These are phyloP conservation scores for Cladophialophora yegresii DNA, from an alignment of 2,329 filamentous ascomycete species.

Conservation along the genomic window DNA sequence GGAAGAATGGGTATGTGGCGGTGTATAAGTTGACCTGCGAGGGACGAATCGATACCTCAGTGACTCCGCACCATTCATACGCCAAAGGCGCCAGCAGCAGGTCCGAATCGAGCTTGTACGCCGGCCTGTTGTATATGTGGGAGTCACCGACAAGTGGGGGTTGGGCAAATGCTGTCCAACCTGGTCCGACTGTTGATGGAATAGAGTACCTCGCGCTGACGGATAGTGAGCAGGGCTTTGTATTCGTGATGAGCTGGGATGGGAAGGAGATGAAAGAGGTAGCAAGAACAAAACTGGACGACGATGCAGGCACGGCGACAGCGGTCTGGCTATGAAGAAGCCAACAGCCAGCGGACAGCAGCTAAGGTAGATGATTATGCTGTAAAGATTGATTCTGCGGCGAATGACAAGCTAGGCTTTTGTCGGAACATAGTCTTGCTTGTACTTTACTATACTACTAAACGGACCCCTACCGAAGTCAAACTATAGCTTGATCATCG, in stretches of 20 bases:
- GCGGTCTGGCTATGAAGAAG: constrained; percentile 35
- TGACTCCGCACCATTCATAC: background rate
- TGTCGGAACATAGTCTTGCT: constrained; percentile 4
- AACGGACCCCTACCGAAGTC: background rate
- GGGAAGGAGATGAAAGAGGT: constrained; percentile 33
- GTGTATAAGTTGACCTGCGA: constrained; percentile 30
- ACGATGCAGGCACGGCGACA: constrained; percentile 34
- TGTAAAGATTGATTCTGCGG: constrained; percentile 1
- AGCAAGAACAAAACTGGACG: constrained; percentile 30
- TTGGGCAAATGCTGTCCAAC: constrained; percentile 37
- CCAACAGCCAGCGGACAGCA: no score
- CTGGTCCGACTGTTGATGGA: constrained; percentile 35
- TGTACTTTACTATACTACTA: constrained; percentile 11
- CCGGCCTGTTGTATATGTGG: constrained; percentile 33
- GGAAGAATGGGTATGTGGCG: constrained; percentile 34
- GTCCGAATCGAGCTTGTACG: constrained; percentile 14
- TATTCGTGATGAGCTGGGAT: constrained; percentile 36
- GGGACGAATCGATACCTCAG: constrained; percentile 23
- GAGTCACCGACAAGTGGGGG: constrained; percentile 35
- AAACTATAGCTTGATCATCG: background rate
- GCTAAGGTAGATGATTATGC: constrained; percentile 2
- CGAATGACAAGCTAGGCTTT: constrained; percentile 8
- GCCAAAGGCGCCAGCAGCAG: background rate
- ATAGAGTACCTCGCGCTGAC: constrained; percentile 40
- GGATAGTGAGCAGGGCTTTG: constrained; percentile 36